phyloP scores from a whole-genome alignment of 2,329 filamentous ascomycete species.

The Beauveria brongniartii region DNA sequence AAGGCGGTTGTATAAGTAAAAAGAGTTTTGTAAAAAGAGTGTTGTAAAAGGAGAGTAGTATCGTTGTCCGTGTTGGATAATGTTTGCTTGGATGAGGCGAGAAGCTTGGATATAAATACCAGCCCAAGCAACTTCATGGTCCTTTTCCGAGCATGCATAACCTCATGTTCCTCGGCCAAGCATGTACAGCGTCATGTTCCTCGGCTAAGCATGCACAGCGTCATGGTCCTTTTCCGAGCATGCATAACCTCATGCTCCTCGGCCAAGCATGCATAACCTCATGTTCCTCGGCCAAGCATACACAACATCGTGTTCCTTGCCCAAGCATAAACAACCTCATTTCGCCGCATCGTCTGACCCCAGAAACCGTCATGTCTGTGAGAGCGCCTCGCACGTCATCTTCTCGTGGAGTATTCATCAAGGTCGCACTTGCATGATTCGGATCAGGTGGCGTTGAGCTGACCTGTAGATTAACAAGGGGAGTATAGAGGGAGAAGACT shows the following conservation, averaged over 20 bases:
- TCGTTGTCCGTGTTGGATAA: neutral
- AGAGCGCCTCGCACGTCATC: neutral
- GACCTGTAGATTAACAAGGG: neutral
- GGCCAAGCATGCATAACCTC: no score
- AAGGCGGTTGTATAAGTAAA: neutral
- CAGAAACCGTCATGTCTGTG: neutral
- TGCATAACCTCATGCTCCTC: no score
- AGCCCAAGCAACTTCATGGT: neutral
- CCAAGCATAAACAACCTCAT: no score
- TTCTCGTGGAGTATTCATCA: neutral
- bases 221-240: no score
- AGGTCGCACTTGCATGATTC: neutral
- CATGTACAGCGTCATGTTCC: no score
- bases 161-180: no score
- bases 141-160: no score
- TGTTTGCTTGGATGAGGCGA: neutral
- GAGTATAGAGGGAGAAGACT: neutral
- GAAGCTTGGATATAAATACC: neutral
- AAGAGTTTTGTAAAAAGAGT: neutral
- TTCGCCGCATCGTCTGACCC: neutral
- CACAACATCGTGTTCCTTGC: no score
- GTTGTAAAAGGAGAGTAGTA: neutral
- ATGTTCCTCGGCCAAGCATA: no score
- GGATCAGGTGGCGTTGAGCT: neutral
- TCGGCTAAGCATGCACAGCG: neutral